Evolutionary conservation across 2,329 filamentous ascomycete species (phyloP).

Genomic region (Myriosclerotinia curreyana): DNA sequence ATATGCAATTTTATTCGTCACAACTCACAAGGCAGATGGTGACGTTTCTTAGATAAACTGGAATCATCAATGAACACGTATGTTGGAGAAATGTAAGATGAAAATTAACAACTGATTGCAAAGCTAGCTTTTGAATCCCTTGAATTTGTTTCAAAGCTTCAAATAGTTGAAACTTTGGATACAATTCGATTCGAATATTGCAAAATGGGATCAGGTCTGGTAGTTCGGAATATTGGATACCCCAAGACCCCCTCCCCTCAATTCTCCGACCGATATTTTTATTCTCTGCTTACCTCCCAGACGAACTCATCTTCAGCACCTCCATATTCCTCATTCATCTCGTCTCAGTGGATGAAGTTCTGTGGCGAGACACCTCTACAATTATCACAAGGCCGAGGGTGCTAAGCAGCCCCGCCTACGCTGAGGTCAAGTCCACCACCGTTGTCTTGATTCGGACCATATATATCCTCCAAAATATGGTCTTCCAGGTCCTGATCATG

Average conservation of each 20-base stretch:
- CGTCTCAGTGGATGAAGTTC: neutral
- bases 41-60: neutral
- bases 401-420: neutral
- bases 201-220: no score
- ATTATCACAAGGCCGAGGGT: neutral
- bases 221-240: no score
- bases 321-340: neutral
- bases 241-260: no score
- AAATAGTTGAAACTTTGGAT: no score
- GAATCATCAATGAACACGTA: neutral
- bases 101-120: no score
- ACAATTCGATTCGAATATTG: no score
- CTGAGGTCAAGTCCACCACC: neutral
- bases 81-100: neutral
- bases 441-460: neutral
- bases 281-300: neutral
- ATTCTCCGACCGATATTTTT: neutral
- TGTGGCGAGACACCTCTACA: neutral
- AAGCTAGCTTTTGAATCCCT: no score
- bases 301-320: neutral
- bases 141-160: no score
- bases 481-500: neutral
- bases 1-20: neutral
- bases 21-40: neutral
- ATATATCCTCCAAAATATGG: neutral